Base-by-base conservation (phyloP, 2,329 filamentous ascomycete genomes). In the Pseudocercospora macadamiae region DNA sequence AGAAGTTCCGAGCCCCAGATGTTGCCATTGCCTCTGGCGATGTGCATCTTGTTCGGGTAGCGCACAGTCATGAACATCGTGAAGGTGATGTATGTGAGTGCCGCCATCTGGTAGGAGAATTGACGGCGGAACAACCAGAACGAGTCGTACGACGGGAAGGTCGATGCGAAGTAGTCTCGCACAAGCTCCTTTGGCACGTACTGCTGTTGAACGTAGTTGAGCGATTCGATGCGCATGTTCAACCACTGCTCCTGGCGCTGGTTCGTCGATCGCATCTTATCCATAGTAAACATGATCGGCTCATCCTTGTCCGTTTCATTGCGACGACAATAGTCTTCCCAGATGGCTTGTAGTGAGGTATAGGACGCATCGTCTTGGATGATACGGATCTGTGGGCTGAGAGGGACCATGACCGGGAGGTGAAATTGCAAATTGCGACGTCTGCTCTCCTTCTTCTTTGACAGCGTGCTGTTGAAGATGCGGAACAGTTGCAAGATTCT, bases 81-180 rank as follows among this genome's bases (percentile, higher is more conserved):
- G 73, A 97, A 99, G 3, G 95, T 97, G 89, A 99, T 96, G 79
- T 99, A 99, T 1, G 95, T 96, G 64, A 97, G 83, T 1, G 93
- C 87, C 18, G 95, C 93, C 62, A 96, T 88, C 77, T 99, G 95
- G 80, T 97, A 97, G 19, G 91, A 90, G 78, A 99, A 96, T 66
- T 96, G 93, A 59, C 93, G 88, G 59, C 95, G 90, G 90, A 99
- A 99, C 58, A 99, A 85, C 92, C 93, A 99, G 81, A 97, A 97
- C 70, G 97, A 93, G 45, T 90, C 86, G 75, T 91, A 99, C 63
- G 90, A 89, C 26, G 92, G 89, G 77, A 95, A 97, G 4, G 87
- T 90, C 65, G 84, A 82, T 72, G 93, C 90, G 84, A 97, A 97
- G 79, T 93, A 97, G 65, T 96, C 87, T 54, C 96, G 83, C 19